These are phyloP conservation scores for Sclerotinia subarctica DNA, from an alignment of 2,329 filamentous ascomycete species.

Conservation along the genomic window DNA sequence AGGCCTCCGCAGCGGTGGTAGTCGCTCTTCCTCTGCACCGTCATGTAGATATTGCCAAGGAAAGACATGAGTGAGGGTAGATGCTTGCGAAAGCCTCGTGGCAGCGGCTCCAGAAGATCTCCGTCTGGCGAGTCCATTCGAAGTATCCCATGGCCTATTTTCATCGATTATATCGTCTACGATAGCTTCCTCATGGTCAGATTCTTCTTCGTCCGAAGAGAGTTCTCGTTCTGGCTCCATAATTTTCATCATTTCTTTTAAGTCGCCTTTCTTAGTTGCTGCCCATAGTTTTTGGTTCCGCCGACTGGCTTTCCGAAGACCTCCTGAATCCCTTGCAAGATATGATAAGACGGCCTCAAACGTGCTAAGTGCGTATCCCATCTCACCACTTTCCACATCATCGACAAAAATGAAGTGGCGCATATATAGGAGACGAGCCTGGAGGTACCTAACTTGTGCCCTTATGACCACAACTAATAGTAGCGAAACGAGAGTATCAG, in stretches of 20 bases:
- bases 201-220: slow-evolving; percentile 34
- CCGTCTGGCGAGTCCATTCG: slow-evolving; percentile 30
- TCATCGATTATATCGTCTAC: slow-evolving; percentile 48
- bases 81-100: slow-evolving; percentile 33
- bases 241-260: slow-evolving; percentile 71
- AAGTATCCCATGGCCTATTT: slow-evolving; percentile 35
- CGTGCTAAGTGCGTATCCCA: slow-evolving; percentile 93
- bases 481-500: slow-evolving; percentile 88
- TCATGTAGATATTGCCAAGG: slow-evolving; percentile 70
- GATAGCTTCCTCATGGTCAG: slow-evolving; percentile 40
- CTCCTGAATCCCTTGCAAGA: slow-evolving; percentile 75
- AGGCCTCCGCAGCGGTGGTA: slow-evolving; percentile 34
- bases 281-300: slow-evolving; percentile 88
- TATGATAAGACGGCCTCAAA: slow-evolving; percentile 93
- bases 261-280: slow-evolving; percentile 72
- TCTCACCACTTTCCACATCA: slow-evolving; percentile 92
- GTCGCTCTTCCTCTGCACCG: slow-evolving; percentile 40
- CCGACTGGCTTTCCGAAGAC: slow-evolving; percentile 77
- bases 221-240: slow-evolving; percentile 62
- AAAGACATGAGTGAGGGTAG: slow-evolving; percentile 75
- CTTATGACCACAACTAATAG: slow-evolving; percentile 90
- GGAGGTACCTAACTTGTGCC: slow-evolving; percentile 80
- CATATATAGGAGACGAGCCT: slow-evolving; percentile 90
- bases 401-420: slow-evolving; percentile 97
- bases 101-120: slow-evolving; percentile 27